Base-by-base conservation (phyloP, 306 rosid species). In the Betula pendula region DNA sequence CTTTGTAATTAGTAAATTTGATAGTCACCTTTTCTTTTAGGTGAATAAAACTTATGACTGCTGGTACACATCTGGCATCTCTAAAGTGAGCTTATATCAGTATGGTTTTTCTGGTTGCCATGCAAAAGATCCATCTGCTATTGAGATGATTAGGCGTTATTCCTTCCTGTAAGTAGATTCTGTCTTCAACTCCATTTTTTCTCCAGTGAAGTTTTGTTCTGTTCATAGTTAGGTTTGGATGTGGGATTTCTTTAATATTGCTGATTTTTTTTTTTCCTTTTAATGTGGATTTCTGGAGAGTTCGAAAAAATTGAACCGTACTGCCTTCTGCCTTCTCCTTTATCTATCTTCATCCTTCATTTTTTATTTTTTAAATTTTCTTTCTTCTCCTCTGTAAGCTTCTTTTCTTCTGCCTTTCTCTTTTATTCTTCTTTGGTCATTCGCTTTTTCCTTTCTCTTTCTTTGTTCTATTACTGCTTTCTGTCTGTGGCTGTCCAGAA, bases 21-120 rank as follows among this genome's bases (percentile, higher is more conserved):
- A 80, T 50, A 59, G 78, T 73, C 52, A 49, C 48, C 70, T 81
- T 59, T 80, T 70, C 72, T 77, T 74, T 77, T 66, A 95, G 98
- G 90, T 92, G 83, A 95, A 95, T 50, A 88, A 86, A 84, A 92
- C 93, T 65, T 95, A 95, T 72, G 77, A 87, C 82, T 95, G 98
- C 80, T 90, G 95, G 97, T 88, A 95, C 89, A 83, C 93, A 44
- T 87, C 91, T 82, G 96, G 96, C 68, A 77, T 88, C 79, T 82
- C 95, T 72, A 85, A 87, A 90, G 97, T 95, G 71, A 89, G 75
- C 80, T 83, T 95, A 71, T 81, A 85, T 84, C 82, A 85, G 71
- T 86, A 90, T 75, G 92, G 89, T 40, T 81, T 90, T 76, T 95
- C 89, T 66, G 77, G 90, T 77, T 95, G 98, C 84, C 91, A 78